Conservation (phyloP, 2,329 filamentous ascomycete genomes). For the Verticillium albo-atrum region DNA sequence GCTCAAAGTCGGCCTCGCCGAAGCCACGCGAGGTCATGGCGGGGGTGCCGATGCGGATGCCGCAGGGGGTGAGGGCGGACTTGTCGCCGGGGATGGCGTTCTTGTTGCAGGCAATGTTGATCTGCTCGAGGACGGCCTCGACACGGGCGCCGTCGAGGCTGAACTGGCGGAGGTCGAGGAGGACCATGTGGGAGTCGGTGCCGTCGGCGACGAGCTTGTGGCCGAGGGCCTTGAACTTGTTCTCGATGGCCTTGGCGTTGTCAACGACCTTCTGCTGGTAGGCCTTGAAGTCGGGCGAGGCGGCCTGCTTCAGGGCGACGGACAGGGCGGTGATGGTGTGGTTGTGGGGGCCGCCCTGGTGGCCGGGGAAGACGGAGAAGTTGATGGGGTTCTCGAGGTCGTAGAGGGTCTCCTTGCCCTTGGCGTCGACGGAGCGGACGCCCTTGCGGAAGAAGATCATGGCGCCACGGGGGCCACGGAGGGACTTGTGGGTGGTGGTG, state of each 20-base stretch:
- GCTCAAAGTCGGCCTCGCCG: constrained; percentile 85
- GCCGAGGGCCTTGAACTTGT: constrained; percentile 77
- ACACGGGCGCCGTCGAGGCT: constrained; percentile 89
- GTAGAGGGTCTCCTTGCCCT: constrained; percentile 88
- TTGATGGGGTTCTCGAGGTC: constrained; percentile 96
- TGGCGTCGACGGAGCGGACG: constrained; percentile 81
- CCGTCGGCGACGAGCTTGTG: constrained; percentile 95
- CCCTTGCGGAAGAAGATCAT: constrained; percentile 99
- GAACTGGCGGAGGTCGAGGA: constrained; percentile 86
- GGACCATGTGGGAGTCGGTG: constrained; percentile 96
- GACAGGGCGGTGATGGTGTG: constrained; percentile 98
- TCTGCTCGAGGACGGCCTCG: constrained; percentile 92
- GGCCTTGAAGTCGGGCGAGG: constrained; percentile 81
- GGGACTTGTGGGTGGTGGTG: constrained; percentile 98
- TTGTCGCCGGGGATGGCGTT: constrained; percentile 98
- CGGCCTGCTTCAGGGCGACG: constrained; percentile 91
- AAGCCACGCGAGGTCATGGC: constrained; percentile 98
- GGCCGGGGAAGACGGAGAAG: constrained; percentile 97
- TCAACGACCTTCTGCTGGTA: constrained; percentile 91
- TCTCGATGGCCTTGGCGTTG: constrained; percentile 89
- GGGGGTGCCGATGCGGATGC: constrained; percentile 92
- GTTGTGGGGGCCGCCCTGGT: constrained; percentile 98
- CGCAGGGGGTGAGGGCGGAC: constrained; percentile 88
- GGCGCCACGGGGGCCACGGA: constrained; percentile 92
- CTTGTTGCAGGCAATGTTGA: constrained; percentile 99